A percentile compares a stretch with the other conserved stretches of the same genome.
These are phyloP conservation scores for Physaria fendleri DNA, from an alignment of 345 rosid species.

Conservation along the genomic window DNA sequence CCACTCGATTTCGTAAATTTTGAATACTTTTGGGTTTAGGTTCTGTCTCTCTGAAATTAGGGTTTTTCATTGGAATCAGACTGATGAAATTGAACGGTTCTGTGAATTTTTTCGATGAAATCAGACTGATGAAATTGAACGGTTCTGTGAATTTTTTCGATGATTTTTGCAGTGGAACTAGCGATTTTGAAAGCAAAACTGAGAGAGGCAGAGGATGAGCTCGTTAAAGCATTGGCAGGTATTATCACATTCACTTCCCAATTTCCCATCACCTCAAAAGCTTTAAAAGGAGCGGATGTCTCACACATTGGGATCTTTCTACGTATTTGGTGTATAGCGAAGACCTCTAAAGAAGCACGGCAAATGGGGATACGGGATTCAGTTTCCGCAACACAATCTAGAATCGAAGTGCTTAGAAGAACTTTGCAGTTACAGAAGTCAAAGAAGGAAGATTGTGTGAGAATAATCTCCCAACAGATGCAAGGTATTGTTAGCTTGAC, in stretches of 20 bases:
- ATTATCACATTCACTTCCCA: not conserved
- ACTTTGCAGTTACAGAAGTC: too few relatives aligned
- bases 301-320: not conserved
- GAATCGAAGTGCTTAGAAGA: too few relatives aligned
- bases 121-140: slow-evolving; percentile 7
- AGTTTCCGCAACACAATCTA: slow-evolving; percentile 52
- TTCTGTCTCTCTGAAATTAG: slow-evolving; percentile 11
- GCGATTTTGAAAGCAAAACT: slow-evolving; percentile 47
- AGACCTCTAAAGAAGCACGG: slow-evolving; percentile 70
- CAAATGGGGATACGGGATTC: slow-evolving; percentile 61
- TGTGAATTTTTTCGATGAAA: not conserved
- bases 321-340: slow-evolving; percentile 40
- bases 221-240: slow-evolving; percentile 79
- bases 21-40: not conserved
- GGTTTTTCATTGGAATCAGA: slow-evolving; percentile 10
- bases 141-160: not conserved
- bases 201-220: slow-evolving; percentile 75
- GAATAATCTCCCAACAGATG: slow-evolving; percentile 48
- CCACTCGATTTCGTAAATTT: not conserved
- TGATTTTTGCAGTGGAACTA: slow-evolving; percentile 40
- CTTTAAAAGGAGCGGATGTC: not conserved
- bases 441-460: slow-evolving; percentile 53
- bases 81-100: slow-evolving; percentile 17
- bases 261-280: not conserved
- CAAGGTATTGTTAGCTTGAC: slow-evolving; percentile 38